These are phyloP conservation scores for Alloteropsis angusta DNA, from an alignment of 202 grass and related monocot species.

Conservation along the genomic window DNA sequence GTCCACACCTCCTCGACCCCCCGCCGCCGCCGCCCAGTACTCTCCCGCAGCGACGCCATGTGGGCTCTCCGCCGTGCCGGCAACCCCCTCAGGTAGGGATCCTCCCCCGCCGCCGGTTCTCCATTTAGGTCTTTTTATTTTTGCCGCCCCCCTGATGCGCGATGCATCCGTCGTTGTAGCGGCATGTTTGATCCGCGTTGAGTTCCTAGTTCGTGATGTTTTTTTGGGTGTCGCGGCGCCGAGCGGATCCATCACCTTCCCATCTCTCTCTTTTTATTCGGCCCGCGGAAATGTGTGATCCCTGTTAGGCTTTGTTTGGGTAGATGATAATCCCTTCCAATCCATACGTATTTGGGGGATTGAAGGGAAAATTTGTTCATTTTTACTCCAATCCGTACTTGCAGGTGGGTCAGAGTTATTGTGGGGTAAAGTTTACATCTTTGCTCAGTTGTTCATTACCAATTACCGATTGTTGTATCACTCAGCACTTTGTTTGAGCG, in stretches of 20 bases:
- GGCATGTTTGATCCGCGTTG: neutral
- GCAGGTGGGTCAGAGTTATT: neutral
- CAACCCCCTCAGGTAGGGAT: conserved; percentile 39
- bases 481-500: neutral
- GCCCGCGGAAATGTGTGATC: neutral
- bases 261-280: neutral
- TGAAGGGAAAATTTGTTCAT: neutral
- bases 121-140: neutral
- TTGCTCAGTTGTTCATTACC: neutral
- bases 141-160: neutral
- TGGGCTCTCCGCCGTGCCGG: conserved; percentile 46
- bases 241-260: neutral
- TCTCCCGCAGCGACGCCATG: conserved; percentile 27
- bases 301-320: neutral
- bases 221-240: neutral
- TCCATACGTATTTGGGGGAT: neutral
- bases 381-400: neutral
- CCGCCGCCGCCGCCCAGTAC: neutral
- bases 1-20: too few species aligned
- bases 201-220: neutral
- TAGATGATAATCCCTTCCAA: neutral
- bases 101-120: neutral
- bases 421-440: neutral
- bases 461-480: neutral
- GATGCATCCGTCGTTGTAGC: neutral